Evolutionary conservation across 2,329 filamentous ascomycete species (phyloP), one percentile per base, ranked within the genome.

Genomic region (Talaromyces sp.): DNA sequence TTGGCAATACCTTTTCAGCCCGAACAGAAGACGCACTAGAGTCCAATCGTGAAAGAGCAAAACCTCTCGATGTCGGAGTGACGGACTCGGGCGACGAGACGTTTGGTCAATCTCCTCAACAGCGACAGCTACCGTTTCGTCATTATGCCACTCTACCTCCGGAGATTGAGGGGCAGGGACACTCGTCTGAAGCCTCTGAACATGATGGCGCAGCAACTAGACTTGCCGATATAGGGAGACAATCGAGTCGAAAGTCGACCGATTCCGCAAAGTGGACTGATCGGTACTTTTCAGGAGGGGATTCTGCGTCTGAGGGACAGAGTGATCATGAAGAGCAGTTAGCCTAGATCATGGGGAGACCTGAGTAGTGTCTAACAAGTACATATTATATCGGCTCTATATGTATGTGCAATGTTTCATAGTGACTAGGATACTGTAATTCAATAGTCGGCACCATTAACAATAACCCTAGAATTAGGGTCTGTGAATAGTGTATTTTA

Each of bases 1-100:
- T 99, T 73, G 90, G 87, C 60, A 90, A 96, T 71, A 87, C 86
- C 0, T 84, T 84, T 55, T 78, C 83, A 1, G 88, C 90, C 0
- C 82, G 83, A 16, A 87, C 84, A 0, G 82, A 86, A 1, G 90
- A 93, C 69, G 86, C 89, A 56, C 76, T 88, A 35, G 88, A 91
- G 73, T 78, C 81, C 46, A 83, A 81, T n/a, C 75, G 77, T 0
- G 92, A 96, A 70, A 84, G 89, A 11, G 91, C 91, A 0, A 85
- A 88, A 67, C 81, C 81, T 44, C 78, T 84, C 25, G 75, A 80
- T 54, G 79, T 83, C 66, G 80, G 79, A 1, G 86, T 88, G 0
- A 84, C 83, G 46, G 78, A 80, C 62, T 81, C 87, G n/a, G 90
- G 90, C 8, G 81, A 83, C 44, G 89, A 93, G 58, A 76, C 89